phyloP scores from a whole-genome alignment of 192 early-diverging fungal genomes.

The Umbelopsis isabellina region DNA sequence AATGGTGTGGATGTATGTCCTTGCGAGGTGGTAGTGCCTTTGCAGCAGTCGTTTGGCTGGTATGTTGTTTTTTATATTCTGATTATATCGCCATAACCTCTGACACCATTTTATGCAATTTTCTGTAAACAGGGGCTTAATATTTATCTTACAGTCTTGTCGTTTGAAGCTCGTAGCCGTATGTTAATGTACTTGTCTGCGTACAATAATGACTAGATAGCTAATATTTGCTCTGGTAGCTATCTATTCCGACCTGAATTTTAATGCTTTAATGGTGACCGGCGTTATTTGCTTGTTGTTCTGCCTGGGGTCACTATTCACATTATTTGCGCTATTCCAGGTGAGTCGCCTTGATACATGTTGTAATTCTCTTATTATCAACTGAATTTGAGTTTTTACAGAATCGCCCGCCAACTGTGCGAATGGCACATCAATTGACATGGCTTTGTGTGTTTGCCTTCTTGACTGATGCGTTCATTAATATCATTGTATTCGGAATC shows the following conservation, averaged over 20 bases:
- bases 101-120: slow-evolving; percentile 3
- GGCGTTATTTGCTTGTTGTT: slow-evolving; percentile 34
- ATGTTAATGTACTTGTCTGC: slow-evolving; percentile 9
- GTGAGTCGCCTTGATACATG: slow-evolving; percentile 21
- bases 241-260: slow-evolving; percentile 38
- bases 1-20: slow-evolving; percentile 39
- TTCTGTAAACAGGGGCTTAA: slow-evolving; percentile 24
- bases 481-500: slow-evolving; percentile 36
- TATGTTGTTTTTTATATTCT: slow-evolving; percentile 18
- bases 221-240: slow-evolving; percentile 22
- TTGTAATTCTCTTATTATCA: neutral
- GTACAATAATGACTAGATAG: neutral
- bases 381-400: neutral
- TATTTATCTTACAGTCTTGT: slow-evolving; percentile 25
- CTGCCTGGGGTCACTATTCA: slow-evolving; percentile 22
- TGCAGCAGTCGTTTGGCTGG: slow-evolving; percentile 35
- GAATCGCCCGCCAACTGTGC: slow-evolving; percentile 26
- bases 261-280: slow-evolving; percentile 26
- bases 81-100: neutral
- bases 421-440: slow-evolving; percentile 15
- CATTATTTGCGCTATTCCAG: slow-evolving; percentile 26
- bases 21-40: slow-evolving; percentile 34
- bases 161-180: slow-evolving; percentile 36
- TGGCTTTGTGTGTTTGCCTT: slow-evolving; percentile 29
- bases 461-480: slow-evolving; percentile 31